Base-by-base conservation (phyloP, 208 protist species). In the Strigomonas culicis region DNA sequence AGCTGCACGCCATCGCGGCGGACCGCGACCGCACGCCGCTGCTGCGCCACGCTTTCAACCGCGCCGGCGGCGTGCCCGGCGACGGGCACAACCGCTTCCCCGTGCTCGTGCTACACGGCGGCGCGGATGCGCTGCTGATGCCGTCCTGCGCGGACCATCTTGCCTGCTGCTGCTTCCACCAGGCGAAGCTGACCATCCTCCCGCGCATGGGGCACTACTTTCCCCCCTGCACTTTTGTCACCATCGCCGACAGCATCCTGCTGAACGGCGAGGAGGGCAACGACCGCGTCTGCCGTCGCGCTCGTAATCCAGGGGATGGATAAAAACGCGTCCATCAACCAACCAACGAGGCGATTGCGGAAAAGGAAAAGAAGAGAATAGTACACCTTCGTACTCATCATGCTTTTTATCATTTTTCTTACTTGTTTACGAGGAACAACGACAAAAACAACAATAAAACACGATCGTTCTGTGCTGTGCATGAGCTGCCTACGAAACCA, bases 81-180 rank as follows among this genome's bases (percentile, higher is more conserved):
- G 63, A 10, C 6, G 36, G 32, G 22, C 7, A 36, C 53, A 43
- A 31, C 28, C 47, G 15, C 55, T 30, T 27, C 52, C 72, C 76
- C 4, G 66, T 72, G 7, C n/a, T 80, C 0, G 51, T 87, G 7
- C 51, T 84, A 1, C 80, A 87, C 57, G 80, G 80, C 25, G 66
- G 69, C 51, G 19, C 21, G 13, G 80, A 87, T 39, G 34, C 10
- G 34, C 34, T 39, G 34, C 34, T 39, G 34, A 4, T 10, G 4
- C 34, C 34, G 34, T 39, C 34, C 7, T 4, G 34, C 7, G 34
- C 34, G 10, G 34, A 39, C 34, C 34, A 39, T 39, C 34, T 39
- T 39, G 34, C 34, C 7, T 39, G 34, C 34, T 10, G 34, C 34
- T 39, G 34, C 10, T 39, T 39, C 10, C 34, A 39, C 34, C 4